phyloP scores from a whole-genome alignment of 352 stramenopile species.

The Poterioochromonas sp. region DNA sequence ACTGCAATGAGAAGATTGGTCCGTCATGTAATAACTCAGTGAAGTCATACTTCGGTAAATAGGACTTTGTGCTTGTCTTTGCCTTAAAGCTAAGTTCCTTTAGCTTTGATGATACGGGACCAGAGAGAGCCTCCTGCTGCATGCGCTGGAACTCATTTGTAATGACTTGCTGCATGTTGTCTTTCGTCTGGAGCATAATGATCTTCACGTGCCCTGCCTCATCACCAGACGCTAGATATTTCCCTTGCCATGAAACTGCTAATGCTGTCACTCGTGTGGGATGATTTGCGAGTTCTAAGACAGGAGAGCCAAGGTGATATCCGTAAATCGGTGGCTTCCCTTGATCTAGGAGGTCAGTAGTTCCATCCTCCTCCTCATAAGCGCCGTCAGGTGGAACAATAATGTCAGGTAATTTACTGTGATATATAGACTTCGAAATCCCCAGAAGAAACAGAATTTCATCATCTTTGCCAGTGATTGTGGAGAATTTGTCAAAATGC shows the following conservation, averaged over 20 bases:
- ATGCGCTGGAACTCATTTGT: background rate
- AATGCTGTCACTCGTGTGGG: background rate
- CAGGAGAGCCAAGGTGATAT: background rate
- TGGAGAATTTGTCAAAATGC: slow-evolving; percentile 29
- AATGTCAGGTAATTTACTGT: background rate
- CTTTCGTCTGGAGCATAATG: slow-evolving; percentile 4
- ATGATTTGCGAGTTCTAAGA: slow-evolving; percentile 6
- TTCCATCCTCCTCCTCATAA: too few relatives aligned
- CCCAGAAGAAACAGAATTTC: slow-evolving; percentile 33
- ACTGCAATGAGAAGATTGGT: background rate
- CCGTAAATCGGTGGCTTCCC: background rate
- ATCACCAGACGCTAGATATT: slow-evolving; percentile 21
- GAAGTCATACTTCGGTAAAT: too few relatives aligned
- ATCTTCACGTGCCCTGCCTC: slow-evolving; percentile 4
- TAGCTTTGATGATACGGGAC: too few relatives aligned
- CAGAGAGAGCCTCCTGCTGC: background rate
- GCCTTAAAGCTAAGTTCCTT: too few relatives aligned
- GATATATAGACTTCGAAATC: slow-evolving; percentile 11
- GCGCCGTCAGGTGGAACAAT: background rate
- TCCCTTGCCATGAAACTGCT: background rate
- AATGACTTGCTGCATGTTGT: background rate
- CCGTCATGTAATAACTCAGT: background rate
- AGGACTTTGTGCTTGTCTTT: too few relatives aligned
- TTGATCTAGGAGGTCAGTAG: too few relatives aligned
- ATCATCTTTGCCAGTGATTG: background rate